These are phyloP conservation scores for Aspergillus fumigatiaffinis DNA, from an alignment of 2,329 filamentous ascomycete genomes.

Conservation along the genomic window DNA sequence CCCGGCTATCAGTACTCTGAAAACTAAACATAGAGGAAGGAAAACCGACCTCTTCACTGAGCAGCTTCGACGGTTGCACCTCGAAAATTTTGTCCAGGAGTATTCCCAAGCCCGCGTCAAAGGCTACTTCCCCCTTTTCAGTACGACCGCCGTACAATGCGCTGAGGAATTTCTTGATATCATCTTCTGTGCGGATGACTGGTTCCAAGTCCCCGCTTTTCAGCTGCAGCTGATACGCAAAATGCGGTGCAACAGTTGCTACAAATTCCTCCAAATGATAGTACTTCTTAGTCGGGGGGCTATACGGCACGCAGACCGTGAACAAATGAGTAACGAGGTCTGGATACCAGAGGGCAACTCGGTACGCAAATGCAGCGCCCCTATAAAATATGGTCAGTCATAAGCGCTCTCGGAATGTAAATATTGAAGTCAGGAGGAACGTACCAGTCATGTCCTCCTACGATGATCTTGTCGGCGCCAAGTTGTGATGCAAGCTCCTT, in stretches of 20 bases:
- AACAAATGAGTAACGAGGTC: slow-evolving; percentile 71
- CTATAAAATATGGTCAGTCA: slow-evolving; percentile 23
- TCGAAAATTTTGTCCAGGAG: slow-evolving; percentile 59
- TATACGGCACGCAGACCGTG: slow-evolving; percentile 74
- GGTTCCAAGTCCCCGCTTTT: slow-evolving; percentile 63
- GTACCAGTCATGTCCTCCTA: slow-evolving; percentile 86
- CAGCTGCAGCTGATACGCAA: slow-evolving; percentile 81
- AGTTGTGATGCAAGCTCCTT: slow-evolving; percentile 64
- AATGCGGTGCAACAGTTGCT: slow-evolving; percentile 58
- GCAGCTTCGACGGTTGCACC: slow-evolving; percentile 54
- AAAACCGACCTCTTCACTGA: slow-evolving; percentile 55
- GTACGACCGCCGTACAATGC: slow-evolving; percentile 66
- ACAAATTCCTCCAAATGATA: slow-evolving; percentile 59
- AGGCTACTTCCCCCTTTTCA: slow-evolving; percentile 52
- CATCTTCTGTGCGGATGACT: slow-evolving; percentile 53
- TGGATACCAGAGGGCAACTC: slow-evolving; percentile 69
- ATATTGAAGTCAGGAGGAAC: background rate
- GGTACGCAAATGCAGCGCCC: slow-evolving; percentile 76
- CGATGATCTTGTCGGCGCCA: slow-evolving; percentile 59
- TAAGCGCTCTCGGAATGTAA: background rate
- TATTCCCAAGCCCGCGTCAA: slow-evolving; percentile 60
- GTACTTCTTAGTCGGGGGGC: slow-evolving; percentile 51
- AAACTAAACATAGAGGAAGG: background rate
- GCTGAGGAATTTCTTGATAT: slow-evolving; percentile 67
- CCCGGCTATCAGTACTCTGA: slow-evolving; percentile 4